These are phyloP conservation scores for Hyaloperonospora arabidopsidis DNA, from an alignment of 352 stramenopile species.

Conservation along the genomic window DNA sequence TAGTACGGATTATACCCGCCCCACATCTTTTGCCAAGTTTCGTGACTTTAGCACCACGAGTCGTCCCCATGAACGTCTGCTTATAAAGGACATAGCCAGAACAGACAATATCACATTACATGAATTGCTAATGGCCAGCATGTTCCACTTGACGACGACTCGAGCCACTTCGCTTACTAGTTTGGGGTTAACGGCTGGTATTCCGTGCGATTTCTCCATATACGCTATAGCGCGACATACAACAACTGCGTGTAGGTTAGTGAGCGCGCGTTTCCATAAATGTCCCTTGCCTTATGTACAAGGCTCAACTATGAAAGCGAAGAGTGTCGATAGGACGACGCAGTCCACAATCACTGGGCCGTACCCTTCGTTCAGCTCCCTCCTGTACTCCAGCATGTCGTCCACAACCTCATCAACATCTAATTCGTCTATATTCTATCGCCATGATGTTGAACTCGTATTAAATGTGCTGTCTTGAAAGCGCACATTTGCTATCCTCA, in stretches of 20 bases:
- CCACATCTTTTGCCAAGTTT: too few relatives aligned
- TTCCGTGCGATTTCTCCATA: constrained; percentile 62
- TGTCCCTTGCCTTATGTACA: constrained; percentile 43
- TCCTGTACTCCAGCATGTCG: constrained; percentile 71
- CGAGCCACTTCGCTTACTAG: constrained; percentile 51
- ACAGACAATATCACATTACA: too few relatives aligned
- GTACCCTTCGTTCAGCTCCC: constrained; percentile 57
- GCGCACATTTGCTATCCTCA: constrained; percentile 66
- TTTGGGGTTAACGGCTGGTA: constrained; percentile 50
- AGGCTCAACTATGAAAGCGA: constrained; percentile 55
- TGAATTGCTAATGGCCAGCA: too few relatives aligned
- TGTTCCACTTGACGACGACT: too few relatives aligned
- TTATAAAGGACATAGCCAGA: too few relatives aligned
- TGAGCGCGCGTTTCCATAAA: constrained; percentile 66
- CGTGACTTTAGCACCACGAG: too few relatives aligned
- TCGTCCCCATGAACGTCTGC: too few relatives aligned
- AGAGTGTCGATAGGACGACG: constrained; percentile 54
- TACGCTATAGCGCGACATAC: constrained; percentile 61
- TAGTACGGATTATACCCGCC: too few relatives aligned
- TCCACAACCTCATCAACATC: constrained; percentile 54
- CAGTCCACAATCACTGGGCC: constrained; percentile 50
- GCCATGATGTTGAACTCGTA: constrained; percentile 73
- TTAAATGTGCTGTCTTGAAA: constrained; percentile 81
- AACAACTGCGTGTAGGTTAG: constrained; percentile 54
- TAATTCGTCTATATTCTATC: constrained; percentile 35